Conservation (phyloP, 2,329 filamentous ascomycete genomes). For the Gaeumannomyces tritici region DNA sequence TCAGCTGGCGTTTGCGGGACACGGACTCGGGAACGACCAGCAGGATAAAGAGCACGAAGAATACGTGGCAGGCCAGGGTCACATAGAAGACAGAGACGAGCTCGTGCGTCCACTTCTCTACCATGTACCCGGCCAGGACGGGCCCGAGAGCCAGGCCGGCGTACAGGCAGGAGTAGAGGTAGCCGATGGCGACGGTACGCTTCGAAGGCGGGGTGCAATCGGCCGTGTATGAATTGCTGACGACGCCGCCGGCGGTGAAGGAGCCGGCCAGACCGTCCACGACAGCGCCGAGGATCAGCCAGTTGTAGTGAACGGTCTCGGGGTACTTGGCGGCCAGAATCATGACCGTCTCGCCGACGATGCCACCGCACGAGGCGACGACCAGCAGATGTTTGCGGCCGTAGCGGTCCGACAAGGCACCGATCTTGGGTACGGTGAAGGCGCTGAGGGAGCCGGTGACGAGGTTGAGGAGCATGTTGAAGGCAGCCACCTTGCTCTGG, state of each 20-base stretch:
- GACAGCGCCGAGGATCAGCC: slow-evolving; percentile 66
- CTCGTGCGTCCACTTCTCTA: slow-evolving; percentile 59
- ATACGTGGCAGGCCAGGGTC: slow-evolving; percentile 58
- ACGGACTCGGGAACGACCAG: slow-evolving; percentile 79
- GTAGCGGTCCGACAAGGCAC: slow-evolving; percentile 76
- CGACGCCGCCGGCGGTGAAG: slow-evolving; percentile 69
- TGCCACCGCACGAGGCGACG: slow-evolving; percentile 62
- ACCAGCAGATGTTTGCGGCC: slow-evolving; percentile 70
- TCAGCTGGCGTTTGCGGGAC: slow-evolving; percentile 58
- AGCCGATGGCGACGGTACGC: slow-evolving; percentile 76
- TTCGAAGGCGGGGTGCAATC: slow-evolving; percentile 78
- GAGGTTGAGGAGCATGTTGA: slow-evolving; percentile 67
- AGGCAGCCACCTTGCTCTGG: slow-evolving; percentile 65
- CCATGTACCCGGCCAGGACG: slow-evolving; percentile 68
- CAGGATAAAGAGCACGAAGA: slow-evolving; percentile 64
- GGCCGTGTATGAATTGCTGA: slow-evolving; percentile 78
- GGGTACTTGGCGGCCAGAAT: slow-evolving; percentile 71
- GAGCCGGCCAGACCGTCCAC: slow-evolving; percentile 82
- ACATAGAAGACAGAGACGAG: slow-evolving; percentile 80
- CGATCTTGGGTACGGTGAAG: slow-evolving; percentile 71
- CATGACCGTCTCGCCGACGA: slow-evolving; percentile 65
- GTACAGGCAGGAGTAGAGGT: slow-evolving; percentile 84
- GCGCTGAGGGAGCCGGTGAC: slow-evolving; percentile 70
- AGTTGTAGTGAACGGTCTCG: slow-evolving; percentile 62
- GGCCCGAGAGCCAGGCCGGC: slow-evolving; percentile 83